Evolutionary conservation across 345 rosid species (phyloP), one percentile per base, ranked within the genome.

Genomic region (Eucalyptus camaldulensis): DNA sequence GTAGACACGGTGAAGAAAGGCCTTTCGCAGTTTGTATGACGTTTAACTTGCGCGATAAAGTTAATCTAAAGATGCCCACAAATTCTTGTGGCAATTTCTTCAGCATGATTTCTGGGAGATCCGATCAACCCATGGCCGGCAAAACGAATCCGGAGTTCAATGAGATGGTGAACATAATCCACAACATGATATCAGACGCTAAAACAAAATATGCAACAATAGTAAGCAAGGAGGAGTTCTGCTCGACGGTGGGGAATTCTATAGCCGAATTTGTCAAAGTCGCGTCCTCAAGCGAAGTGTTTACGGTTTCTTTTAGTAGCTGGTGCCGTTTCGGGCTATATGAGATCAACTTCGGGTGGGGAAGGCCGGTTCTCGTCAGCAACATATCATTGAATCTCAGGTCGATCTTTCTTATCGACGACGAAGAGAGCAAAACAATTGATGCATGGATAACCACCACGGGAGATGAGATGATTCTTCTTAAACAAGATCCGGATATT

Each of bases 331-430:
- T 93, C 8, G 91, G 92, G 7, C 53, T 90, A 62, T 93, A 95
- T 29, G 95, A 91, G 80, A 91, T 90, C 6, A 93, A 95, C 88
- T 95, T 93, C 27, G 94, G 96, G 16, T 95, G 96, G 95, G 95
- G 95, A 65, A 92, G 88, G 56, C 96, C 96, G 13, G 89, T 51
- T 85, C 92, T 93, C 92, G 91, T 91, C 27, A 91, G 92, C 11
- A 92, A 91, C 60, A 92, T 88, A 87, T 91, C 86, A 40, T 87
- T 89, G 87, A 91, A 45, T 22, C 7, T 86, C 51, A 92, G 92
- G 50, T 76, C 92, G 25, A 89, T 92, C 86, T 44, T 90, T 69
- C 60, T 95, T 51, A 88, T 89, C 87, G 96, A 95, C 88, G 80
- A 91, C 9, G 91, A 90, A 87, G 89, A 80, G 86, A 90, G 93